Evolutionary conservation across 495 filamentous ascomycete species (phyloP), one percentile per base, ranked within the genome.

Genomic region (Penicillium ochrochloron): DNA sequence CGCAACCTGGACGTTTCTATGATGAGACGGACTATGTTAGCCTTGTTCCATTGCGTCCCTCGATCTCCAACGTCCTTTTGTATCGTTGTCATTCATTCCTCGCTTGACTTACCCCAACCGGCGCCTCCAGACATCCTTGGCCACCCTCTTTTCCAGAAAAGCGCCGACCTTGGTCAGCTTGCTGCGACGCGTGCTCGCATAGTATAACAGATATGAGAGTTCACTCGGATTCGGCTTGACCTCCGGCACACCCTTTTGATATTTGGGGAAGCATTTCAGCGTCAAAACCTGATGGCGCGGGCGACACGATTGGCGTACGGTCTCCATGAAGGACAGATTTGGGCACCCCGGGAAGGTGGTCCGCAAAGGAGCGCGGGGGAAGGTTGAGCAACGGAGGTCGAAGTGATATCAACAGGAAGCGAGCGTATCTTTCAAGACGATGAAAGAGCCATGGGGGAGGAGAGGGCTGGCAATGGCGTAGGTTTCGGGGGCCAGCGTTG

Each of bases 231-330:
- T 97, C 10, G 94, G 92, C 76, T 93, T 94, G 61, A 96, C 91
- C 66, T 96, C 92, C 71, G 90, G 85, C 52, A 91, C 91, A 63
- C 90, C 92, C 78, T 96, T 97, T 59, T 92, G 90, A 60, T 91
- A 93, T 66, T 86, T 87, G 34, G 94, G 94, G 78, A 96, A 97
- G 81, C 94, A 97, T 76, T 96, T 97, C 34, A 97, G 84, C 55
- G 96, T 88, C 56, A 97, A 80, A 62, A 96, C 89, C 82, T 97
- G 93, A 76, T 97, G 94, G 77, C 96, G 97, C 23, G 94, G 93
- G 60, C 93, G 91, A 70, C 81, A 85, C 65, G 78, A 81, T 69
- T 89, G 86, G 63, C 87, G 87, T 61, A 88, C 80, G 56, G 84
- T 76, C 73, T 88, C 78, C 85, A 89, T 89, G 60, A 42, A 46